Evolutionary conservation across 441 rosid genomes (phyloP).

Genomic region (Arabidopsis hybrid): DNA sequence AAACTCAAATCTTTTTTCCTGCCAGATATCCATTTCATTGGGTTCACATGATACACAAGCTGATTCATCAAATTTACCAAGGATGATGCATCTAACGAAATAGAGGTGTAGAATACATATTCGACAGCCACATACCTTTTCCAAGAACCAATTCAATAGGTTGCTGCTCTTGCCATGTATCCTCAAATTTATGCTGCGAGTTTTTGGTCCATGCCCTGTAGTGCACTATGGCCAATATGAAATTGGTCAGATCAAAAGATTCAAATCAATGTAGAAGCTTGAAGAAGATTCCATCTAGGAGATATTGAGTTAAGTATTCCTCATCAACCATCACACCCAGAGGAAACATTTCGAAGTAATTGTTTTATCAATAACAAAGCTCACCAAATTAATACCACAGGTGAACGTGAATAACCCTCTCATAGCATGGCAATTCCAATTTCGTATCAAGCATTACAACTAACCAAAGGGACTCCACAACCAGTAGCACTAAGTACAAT

Average conservation of each 20-base stretch:
- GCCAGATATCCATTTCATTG: not conserved
- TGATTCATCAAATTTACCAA: slow-evolving; percentile 18
- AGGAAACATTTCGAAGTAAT: slow-evolving; percentile 4
- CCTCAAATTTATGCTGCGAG: slow-evolving; percentile 88
- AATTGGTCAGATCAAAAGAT: slow-evolving; percentile 37
- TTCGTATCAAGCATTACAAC: not conserved
- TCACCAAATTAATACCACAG: slow-evolving; percentile 10
- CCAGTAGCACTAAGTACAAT: slow-evolving; percentile 1
- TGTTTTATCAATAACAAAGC: slow-evolving; percentile 5
- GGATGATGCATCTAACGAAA: slow-evolving; percentile 20
- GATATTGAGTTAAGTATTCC: not conserved
- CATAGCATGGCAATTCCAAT: not conserved
- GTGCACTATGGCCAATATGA: slow-evolving; percentile 61
- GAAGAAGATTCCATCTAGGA: not conserved
- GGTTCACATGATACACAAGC: slow-evolving; percentile 7
- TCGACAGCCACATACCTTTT: slow-evolving; percentile 63
- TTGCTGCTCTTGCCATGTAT: slow-evolving; percentile 86
- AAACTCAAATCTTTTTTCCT: not conserved
- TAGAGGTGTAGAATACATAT: not conserved
- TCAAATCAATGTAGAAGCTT: not conserved
- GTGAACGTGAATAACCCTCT: not conserved
- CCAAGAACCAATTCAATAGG: slow-evolving; percentile 85
- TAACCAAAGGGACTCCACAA: slow-evolving; percentile 12
- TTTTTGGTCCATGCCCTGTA: slow-evolving; percentile 85
- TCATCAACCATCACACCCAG: slow-evolving; percentile 10